phyloP scores from a whole-genome alignment of 169 alveolate genomes.

The Besnoitia besnoiti region DNA sequence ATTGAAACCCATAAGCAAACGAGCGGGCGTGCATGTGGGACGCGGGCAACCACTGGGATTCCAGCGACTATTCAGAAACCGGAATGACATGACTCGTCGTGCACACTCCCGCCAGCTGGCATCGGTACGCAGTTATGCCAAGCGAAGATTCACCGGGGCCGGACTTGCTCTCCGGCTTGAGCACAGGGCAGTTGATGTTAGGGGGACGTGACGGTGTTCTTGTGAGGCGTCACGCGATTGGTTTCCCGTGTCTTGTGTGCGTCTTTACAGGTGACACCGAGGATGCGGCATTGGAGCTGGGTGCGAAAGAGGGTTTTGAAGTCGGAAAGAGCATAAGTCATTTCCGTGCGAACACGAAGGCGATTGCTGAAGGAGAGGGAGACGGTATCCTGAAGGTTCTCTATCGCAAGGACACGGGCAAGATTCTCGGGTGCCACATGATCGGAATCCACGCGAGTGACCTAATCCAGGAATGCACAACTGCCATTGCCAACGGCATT shows the following conservation, averaged over 20 bases:
- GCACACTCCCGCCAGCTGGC: no score
- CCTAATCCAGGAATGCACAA: slow-evolving; percentile 76
- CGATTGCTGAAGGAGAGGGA: slow-evolving; percentile 75
- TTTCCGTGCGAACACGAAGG: slow-evolving; percentile 74
- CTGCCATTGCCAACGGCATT: slow-evolving; percentile 68
- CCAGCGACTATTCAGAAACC: no score
- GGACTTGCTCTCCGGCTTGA: no score
- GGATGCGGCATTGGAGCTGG: slow-evolving; percentile 67
- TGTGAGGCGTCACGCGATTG: no score
- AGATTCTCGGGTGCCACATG: slow-evolving; percentile 72
- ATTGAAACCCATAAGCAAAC: no score
- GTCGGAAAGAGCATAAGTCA: slow-evolving; percentile 65
- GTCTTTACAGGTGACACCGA: slow-evolving; percentile 67
- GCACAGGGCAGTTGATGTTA: no score
- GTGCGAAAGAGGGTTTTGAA: slow-evolving; percentile 62
- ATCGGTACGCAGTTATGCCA: no score
- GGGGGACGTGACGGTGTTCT: no score
- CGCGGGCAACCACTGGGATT: no score
- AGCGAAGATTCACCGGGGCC: no score
- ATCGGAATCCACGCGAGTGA: slow-evolving; percentile 78
- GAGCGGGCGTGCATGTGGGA: no score
- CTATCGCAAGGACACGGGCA: slow-evolving; percentile 70
- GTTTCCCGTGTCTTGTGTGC: neutral
- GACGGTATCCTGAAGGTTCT: slow-evolving; percentile 74
- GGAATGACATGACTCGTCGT: no score